Evolutionary conservation across 306 rosid species (phyloP).

Genomic region (Cucumis cinereus): DNA sequence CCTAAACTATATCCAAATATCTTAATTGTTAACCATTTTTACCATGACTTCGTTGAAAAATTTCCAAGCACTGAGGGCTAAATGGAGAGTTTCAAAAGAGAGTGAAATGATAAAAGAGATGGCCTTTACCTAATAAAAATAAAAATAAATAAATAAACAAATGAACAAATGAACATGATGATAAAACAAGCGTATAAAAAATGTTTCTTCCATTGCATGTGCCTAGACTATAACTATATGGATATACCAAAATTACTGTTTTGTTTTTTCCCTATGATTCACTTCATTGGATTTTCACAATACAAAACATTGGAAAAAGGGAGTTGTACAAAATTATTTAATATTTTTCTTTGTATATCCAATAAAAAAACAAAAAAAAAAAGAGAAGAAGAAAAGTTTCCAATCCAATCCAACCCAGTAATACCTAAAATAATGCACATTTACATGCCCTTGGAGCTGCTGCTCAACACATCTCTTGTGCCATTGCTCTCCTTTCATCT

Average conservation of each 20-base stretch:
- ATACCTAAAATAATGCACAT: slow-evolving; percentile 5
- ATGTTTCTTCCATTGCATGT: neutral
- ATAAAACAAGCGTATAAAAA: neutral
- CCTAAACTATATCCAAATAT: too few species aligned
- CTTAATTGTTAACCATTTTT: too few species aligned
- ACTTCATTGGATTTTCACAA: neutral
- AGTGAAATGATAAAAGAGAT: neutral
- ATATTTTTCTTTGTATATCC: neutral
- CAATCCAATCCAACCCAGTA: neutral
- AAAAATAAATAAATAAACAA: neutral
- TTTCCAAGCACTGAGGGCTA: too few species aligned
- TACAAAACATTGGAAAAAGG: neutral
- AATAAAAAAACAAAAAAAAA: neutral
- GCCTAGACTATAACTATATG: neutral
- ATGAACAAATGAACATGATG: neutral
- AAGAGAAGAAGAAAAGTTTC: neutral
- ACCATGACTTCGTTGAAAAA: too few species aligned
- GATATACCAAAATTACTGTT: neutral
- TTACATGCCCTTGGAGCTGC: slow-evolving; percentile 1
- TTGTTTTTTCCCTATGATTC: neutral
- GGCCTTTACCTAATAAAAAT: neutral
- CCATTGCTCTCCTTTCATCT: neutral
- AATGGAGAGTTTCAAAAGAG: too few species aligned
- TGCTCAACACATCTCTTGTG: slow-evolving; percentile 2
- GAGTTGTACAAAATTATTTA: slow-evolving; percentile 1